Evolutionary conservation across 2,329 filamentous ascomycete species (phyloP), one percentile per base, ranked within the genome.

Genomic region (Ceratocystis cubensis): DNA sequence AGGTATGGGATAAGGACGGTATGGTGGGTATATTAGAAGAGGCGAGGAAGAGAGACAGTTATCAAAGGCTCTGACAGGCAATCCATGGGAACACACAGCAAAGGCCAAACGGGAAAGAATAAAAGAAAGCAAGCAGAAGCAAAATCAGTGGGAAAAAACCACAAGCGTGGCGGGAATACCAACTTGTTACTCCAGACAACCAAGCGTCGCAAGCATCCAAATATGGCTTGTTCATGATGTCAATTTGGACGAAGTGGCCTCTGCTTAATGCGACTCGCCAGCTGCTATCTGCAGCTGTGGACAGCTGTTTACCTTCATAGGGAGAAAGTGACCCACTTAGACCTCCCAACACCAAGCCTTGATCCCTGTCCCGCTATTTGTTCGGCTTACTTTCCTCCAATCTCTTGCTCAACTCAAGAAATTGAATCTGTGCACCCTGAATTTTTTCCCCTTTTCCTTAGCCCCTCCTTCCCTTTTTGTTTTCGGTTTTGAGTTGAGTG

Each of bases 241-340:
- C 20, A 50, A 10, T 17, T 59, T 59, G 25, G 56, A 59, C 17
- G 28, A 59, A 59, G 56, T 59, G 56, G 56, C 56, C 56, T 59
- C 17, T 59, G 56, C 17, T 41, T 30, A n/a, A 59, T 59, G 56
- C 56, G 56, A 37, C 28, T 17, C 28, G 56, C 28, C 56, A 28
- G 53, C 3, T 57, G 53, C 22, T 7, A 17, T 3, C 17, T 5
- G 8, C 28, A 59, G 61, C 44, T 48, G 61, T 5, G 20, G 7
- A 7, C 61, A 50, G 44, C 44, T 63, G 61, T 8, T 44, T 3
- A 1, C 2, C 2, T 37, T 25, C 20, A 22, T 13, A 13, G 20
- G n/a, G 8, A 10, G 44, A 28, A 63, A 20, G 17, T 13, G n/a
- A 8, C 33, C 20, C 13, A n/a, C 53, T 33, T 13, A 48, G 20